These are phyloP conservation scores for Ceratonia siliqua DNA, from an alignment of 306 rosid genomes.

Conservation along the genomic window DNA sequence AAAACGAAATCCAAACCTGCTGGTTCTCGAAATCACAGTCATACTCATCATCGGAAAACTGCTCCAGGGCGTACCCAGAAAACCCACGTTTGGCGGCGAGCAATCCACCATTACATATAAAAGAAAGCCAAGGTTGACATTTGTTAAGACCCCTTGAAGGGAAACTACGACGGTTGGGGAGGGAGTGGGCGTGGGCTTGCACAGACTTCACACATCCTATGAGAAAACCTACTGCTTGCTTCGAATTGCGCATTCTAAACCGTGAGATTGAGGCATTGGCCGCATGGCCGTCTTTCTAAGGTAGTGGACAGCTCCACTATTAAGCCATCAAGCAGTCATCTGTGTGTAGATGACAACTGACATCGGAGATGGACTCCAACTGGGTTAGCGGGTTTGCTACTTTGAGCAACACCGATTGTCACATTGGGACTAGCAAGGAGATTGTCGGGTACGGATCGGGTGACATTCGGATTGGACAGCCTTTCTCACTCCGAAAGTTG, in stretches of 20 bases:
- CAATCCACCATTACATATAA: conserved; percentile 26
- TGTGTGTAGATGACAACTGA: background rate
- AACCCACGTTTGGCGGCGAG: conserved; percentile 44
- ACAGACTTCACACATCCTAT: conserved; percentile 29
- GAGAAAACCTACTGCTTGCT: conserved; percentile 37
- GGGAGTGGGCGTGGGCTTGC: background rate
- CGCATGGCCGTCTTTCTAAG: conserved; percentile 10
- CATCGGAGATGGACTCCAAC: background rate
- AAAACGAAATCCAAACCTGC: conserved; percentile 37
- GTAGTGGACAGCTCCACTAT: background rate
- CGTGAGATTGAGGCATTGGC: conserved; percentile 32
- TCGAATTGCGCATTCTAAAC: conserved; percentile 43
- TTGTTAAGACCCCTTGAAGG: conserved; percentile 20
- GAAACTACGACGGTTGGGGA: background rate
- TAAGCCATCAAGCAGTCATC: background rate
- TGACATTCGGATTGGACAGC: background rate
- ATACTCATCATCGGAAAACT: conserved; percentile 94
- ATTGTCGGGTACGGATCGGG: background rate
- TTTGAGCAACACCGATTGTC: background rate
- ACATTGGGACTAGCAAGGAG: too few relatives aligned
- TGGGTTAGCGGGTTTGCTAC: background rate
- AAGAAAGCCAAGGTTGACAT: conserved; percentile 26
- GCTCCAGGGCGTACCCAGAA: conserved; percentile 63
- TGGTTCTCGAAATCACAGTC: conserved; percentile 69
- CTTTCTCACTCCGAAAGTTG: too few relatives aligned